Evolutionary conservation across 345 rosid species (phyloP).

Genomic region (Linum lewisii): DNA sequence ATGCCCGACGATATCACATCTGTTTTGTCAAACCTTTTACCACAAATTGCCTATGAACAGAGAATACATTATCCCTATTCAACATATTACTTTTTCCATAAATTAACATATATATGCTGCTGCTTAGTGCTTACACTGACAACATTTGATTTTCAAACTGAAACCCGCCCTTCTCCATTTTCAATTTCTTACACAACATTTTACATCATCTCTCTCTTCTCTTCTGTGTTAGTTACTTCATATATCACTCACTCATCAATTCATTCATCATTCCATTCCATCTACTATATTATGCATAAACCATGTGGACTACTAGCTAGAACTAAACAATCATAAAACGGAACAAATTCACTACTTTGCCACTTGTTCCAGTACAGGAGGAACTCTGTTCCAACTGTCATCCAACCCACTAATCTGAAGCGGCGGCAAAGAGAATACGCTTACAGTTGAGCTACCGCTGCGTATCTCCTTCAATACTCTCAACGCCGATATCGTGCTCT

Average conservation of each 20-base stretch:
- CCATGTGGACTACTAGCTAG: background rate
- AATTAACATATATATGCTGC: no score
- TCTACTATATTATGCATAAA: conserved; percentile 9
- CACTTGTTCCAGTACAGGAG: conserved; percentile 65
- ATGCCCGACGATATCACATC: no score
- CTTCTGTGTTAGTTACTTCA: conserved; percentile 19
- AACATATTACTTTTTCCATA: no score
- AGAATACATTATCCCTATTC: no score
- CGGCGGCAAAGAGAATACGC: conserved; percentile 80
- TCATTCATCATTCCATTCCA: conserved; percentile 22
- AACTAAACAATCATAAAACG: background rate
- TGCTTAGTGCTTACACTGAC: no score
- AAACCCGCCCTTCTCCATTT: no score
- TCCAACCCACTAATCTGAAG: conserved; percentile 56
- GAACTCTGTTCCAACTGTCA: conserved; percentile 67
- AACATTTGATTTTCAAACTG: no score
- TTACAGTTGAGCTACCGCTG: conserved; percentile 77
- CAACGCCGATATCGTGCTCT: conserved; percentile 72
- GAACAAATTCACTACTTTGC: conserved; percentile 75
- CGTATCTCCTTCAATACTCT: conserved; percentile 68
- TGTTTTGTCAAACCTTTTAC: no score
- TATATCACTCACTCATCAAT: conserved; percentile 22
- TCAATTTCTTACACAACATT: no score
- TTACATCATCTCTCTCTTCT: conserved; percentile 18
- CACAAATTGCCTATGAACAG: no score